Conservation (phyloP, 176 grass and related monocot genomes). For the Canna indica region DNA sequence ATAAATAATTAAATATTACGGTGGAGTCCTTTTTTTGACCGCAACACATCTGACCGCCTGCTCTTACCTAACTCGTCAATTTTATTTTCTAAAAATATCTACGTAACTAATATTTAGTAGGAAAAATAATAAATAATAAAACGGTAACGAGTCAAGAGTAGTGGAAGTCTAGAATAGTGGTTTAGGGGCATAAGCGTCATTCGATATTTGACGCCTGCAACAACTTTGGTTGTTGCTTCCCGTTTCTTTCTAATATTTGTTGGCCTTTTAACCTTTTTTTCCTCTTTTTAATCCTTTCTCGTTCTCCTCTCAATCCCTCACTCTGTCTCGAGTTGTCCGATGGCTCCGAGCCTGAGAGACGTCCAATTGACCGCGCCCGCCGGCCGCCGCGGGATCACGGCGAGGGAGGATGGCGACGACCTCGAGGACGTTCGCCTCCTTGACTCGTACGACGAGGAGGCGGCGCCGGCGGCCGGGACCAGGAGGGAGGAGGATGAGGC, state of each 20-base stretch:
- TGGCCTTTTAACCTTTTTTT: neutral
- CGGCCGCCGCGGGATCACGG: slow-evolving; percentile 6
- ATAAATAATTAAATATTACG: too few relatives aligned
- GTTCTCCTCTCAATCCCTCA: neutral
- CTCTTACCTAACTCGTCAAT: too few relatives aligned
- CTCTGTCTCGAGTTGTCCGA: neutral
- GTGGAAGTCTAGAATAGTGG: too few relatives aligned
- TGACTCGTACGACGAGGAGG: slow-evolving; percentile 43
- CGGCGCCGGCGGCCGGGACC: slow-evolving; percentile 24
- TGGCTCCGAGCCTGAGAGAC: slow-evolving; percentile 36
- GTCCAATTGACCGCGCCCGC: slow-evolving; percentile 55
- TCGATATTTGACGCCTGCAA: neutral
- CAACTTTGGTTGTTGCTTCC: neutral
- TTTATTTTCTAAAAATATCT: too few relatives aligned
- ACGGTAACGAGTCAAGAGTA: too few relatives aligned
- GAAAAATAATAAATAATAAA: too few relatives aligned
- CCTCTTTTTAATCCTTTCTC: slow-evolving; percentile 1
- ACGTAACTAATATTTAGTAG: too few relatives aligned
- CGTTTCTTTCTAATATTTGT: neutral
- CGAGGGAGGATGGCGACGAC: slow-evolving; percentile 29
- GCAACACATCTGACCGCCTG: too few relatives aligned
- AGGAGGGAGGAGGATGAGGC: slow-evolving; percentile 13
- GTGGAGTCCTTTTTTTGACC: too few relatives aligned
- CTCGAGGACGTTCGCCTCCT: slow-evolving; percentile 84
- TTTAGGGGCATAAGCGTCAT: neutral